phyloP scores from a whole-genome alignment of 169 alveolate species.

The Babesia caballi region DNA sequence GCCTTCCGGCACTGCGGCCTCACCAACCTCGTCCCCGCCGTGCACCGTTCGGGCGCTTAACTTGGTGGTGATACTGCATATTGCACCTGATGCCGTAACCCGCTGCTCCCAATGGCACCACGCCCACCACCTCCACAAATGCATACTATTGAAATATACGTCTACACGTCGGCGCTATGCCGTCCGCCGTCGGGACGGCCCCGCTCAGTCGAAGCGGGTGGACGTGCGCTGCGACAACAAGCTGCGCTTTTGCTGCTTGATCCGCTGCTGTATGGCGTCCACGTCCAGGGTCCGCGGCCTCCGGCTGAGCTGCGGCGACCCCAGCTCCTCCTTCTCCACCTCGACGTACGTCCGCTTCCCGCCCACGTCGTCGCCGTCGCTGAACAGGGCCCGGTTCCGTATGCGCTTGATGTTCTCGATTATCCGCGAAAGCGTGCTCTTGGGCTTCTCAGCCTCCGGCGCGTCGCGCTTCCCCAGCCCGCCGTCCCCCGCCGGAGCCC shows the following conservation, averaged over 20 bases:
- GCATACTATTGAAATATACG: no score
- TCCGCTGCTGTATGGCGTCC: constrained; percentile 43
- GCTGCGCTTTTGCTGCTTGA: constrained; percentile 40
- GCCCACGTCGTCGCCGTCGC: background rate
- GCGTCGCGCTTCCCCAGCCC: background rate
- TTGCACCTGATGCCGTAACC: no score
- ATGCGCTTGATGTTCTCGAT: constrained; percentile 22
- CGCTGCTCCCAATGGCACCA: no score
- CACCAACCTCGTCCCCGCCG: no score
- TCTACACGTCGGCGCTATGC: no score
- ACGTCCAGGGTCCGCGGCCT: constrained; percentile 27
- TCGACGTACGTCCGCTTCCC: constrained; percentile 21
- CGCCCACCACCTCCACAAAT: no score
- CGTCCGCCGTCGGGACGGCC: no score
- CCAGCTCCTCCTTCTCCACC: constrained; percentile 12
- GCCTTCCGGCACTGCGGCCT: no score
- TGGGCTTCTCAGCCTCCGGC: background rate
- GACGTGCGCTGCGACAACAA: constrained; percentile 33
- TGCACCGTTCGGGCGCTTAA: no score
- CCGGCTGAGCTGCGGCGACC: background rate
- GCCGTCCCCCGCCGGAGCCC: background rate
- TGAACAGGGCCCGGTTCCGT: constrained; percentile 19
- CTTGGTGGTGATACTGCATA: no score
- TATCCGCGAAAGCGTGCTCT: constrained; percentile 14
- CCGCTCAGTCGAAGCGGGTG: constrained; percentile 7